These are phyloP conservation scores for Cucurbitaria berberidis DNA, from an alignment of 2,329 filamentous ascomycete species.

Conservation along the genomic window DNA sequence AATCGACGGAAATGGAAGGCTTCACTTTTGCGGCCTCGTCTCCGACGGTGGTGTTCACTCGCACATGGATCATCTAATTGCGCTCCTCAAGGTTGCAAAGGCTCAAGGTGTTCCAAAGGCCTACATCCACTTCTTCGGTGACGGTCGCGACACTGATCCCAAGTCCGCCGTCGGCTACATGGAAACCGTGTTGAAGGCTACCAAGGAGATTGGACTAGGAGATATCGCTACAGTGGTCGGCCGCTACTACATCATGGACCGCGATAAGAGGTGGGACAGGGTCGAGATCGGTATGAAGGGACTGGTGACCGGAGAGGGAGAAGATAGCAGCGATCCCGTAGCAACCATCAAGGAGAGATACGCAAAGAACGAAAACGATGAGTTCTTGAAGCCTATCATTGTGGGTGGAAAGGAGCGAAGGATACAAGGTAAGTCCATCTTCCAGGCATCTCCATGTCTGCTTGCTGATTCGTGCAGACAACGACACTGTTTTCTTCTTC, in stretches of 20 bases:
- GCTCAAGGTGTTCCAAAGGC: slow-evolving; percentile 85
- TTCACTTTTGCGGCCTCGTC: slow-evolving; percentile 90
- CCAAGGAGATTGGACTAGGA: slow-evolving; percentile 83
- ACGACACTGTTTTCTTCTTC: slow-evolving; percentile 98
- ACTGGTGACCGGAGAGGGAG: slow-evolving; percentile 83
- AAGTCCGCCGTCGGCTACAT: slow-evolving; percentile 90
- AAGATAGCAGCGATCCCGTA: slow-evolving; percentile 82
- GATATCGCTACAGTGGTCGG: slow-evolving; percentile 93
- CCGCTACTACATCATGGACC: slow-evolving; percentile 98
- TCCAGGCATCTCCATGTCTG: slow-evolving; percentile 38
- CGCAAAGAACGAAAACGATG: slow-evolving; percentile 85
- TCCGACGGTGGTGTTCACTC: slow-evolving; percentile 97
- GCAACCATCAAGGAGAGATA: slow-evolving; percentile 88
- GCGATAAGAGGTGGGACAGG: slow-evolving; percentile 98
- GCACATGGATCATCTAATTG: slow-evolving; percentile 92
- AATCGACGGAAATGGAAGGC: slow-evolving; percentile 85
- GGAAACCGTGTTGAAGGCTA: slow-evolving; percentile 80
- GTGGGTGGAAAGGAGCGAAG: slow-evolving; percentile 84
- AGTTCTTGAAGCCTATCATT: slow-evolving; percentile 98
- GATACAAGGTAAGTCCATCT: slow-evolving; percentile 70
- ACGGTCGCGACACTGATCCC: slow-evolving; percentile 96
- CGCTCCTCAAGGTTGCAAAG: slow-evolving; percentile 88
- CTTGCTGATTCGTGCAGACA: slow-evolving; percentile 62
- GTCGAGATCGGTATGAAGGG: slow-evolving; percentile 90
- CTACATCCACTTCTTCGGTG: slow-evolving; percentile 98